These are phyloP conservation scores for Sugiyamaella mastotermitis DNA, from an alignment of 805 yeast genomes.

Conservation along the genomic window DNA sequence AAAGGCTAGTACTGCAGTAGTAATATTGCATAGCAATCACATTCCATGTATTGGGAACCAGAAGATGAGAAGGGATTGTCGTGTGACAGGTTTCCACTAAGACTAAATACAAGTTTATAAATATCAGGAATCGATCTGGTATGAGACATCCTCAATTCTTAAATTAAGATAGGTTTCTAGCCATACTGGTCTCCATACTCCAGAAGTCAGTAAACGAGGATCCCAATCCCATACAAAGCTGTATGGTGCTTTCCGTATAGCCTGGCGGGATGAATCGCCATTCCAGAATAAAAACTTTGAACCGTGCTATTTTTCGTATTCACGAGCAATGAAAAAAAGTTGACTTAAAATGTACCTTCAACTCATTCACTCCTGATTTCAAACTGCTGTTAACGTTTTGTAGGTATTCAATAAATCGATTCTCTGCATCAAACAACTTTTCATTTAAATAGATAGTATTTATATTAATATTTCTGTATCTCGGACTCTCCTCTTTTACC, in stretches of 20 bases:
- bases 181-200: constrained; percentile 37
- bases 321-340: constrained; percentile 7
- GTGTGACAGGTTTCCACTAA: constrained; percentile 1
- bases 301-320: constrained; percentile 11
- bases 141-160: constrained; percentile 20
- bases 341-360: constrained; percentile 14
- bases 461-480: too few species aligned
- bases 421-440: constrained; percentile 32
- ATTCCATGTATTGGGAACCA: constrained; percentile 4
- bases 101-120: constrained; percentile 1
- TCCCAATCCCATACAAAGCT: constrained; percentile 60
- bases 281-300: constrained; percentile 27
- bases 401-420: constrained; percentile 36
- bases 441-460: constrained; percentile 34
- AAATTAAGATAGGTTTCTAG: constrained; percentile 23
- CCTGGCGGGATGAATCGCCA: constrained; percentile 39
- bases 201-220: constrained; percentile 38
- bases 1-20: too few species aligned
- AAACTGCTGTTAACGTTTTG: constrained; percentile 25
- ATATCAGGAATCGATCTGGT: constrained; percentile 9
- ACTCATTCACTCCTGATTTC: constrained; percentile 7
- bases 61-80: constrained; percentile 5
- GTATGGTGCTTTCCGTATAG: constrained; percentile 47
- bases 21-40: constrained; percentile 4
- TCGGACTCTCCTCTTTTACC: too few species aligned